Evolutionary conservation across 169 alveolate genomes (phyloP), one percentile per base, ranked within the genome.

Genomic region (Plasmodium reichenowi): DNA sequence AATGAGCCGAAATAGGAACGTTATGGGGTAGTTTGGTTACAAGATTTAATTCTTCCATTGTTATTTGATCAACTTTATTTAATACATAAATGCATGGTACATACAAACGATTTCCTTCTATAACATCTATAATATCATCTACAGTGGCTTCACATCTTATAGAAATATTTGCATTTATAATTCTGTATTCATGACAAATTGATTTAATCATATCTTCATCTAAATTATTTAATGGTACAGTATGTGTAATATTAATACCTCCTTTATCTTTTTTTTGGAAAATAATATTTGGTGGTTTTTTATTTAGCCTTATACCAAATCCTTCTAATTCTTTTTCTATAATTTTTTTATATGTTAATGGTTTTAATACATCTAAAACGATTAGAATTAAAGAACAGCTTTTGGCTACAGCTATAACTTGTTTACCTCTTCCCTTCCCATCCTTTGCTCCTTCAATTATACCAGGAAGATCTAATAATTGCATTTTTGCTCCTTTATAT

Each of bases 351-450:
- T 97, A 99, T 48, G 97, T 94, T 94, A 97, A 89, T 2, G 99
- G 98, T 88, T 97, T 98, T 59, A 97, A 93, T 9, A 98, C 99
- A 92, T 98, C 99, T 48, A 98, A 93, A 2, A 98, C 99, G 29
- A 98, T 96, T 38, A 97, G 89, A 67, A 98, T 97, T 50, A 98
- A 96, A 74, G 97, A 95, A 88, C 99, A 97, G 20, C 99, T 97
- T 87, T 98, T 96, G 0, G 99, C 99, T n/a, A 98, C 99, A 64
- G 99, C 99, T 67, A 98, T 98, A 47, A 98, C 99, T 93, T 98
- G 98, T 78, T 97, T 96, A 75, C 99, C 99, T 87, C 99, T 94
- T 73, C 99, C 99, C 92, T 98, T 98, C 71, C 99, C 99, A 86
- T 98, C 99, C 94, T 98, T 98, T 59, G 99, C 99, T 13, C 99